Evolutionary conservation across 257 asterid genomes (phyloP).

Genomic region (Nicotiana benthamiana): DNA sequence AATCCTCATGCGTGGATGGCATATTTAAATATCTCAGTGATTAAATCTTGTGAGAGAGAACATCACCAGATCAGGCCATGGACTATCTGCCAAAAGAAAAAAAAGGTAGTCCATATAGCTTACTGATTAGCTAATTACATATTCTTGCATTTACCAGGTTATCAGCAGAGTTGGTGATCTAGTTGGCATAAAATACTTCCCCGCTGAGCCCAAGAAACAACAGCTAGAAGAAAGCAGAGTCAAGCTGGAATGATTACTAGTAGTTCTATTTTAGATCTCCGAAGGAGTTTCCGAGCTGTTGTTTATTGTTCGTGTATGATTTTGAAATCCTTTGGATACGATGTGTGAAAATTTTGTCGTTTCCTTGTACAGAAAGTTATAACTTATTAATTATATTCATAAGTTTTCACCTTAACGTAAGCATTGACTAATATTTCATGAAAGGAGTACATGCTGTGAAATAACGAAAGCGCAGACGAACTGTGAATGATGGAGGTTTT

Average conservation of each 20-base stretch:
- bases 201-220: constrained; percentile 71
- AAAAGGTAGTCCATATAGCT: not conserved
- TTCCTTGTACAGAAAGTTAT: constrained; percentile 7
- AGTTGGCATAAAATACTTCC: constrained; percentile 80
- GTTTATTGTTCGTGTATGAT: not conserved
- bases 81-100: not conserved
- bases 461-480: not conserved
- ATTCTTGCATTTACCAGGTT: constrained; percentile 34
- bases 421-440: not conserved
- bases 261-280: not conserved
- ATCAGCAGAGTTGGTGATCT: constrained; percentile 74
- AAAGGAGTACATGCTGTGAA: not conserved
- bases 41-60: not conserved
- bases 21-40: not conserved
- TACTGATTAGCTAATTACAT: not conserved
- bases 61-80: not conserved
- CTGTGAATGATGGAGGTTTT: not conserved
- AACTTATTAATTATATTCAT: not conserved
- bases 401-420: not conserved
- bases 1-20: not conserved
- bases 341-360: constrained; percentile 6
- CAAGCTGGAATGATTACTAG: constrained; percentile 51
- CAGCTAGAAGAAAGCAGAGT: constrained; percentile 56
- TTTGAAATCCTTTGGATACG: not conserved
- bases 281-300: constrained; percentile 5